Evolutionary conservation across 768 basidiomycete genomes (phyloP).

Genomic region (Gyrodon lividus): DNA sequence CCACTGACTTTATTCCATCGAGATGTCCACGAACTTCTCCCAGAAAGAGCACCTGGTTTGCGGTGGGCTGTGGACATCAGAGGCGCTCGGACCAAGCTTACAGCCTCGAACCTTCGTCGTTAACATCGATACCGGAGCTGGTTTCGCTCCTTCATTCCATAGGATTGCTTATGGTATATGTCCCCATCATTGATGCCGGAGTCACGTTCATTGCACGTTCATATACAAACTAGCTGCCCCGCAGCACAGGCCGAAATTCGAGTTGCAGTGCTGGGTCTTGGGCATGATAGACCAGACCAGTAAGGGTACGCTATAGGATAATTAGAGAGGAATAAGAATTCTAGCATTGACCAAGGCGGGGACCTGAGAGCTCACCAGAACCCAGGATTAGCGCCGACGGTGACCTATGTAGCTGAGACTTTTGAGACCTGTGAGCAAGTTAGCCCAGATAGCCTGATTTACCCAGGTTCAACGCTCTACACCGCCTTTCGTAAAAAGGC

Average conservation of each 20-base stretch:
- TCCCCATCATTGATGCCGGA: background rate
- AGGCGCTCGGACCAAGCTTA: background rate
- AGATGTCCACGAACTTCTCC: background rate
- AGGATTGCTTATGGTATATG: background rate
- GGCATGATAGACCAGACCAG: slow-evolving; percentile 1
- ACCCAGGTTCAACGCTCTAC: slow-evolving; percentile 11
- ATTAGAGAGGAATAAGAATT: background rate
- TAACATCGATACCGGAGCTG: background rate
- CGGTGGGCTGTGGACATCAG: background rate
- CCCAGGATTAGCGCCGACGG: background rate
- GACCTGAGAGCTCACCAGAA: background rate
- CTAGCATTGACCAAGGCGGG: background rate
- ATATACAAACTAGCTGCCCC: no score
- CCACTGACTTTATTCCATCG: background rate
- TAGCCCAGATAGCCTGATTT: slow-evolving; percentile 18
- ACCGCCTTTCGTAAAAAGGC: slow-evolving; percentile 18
- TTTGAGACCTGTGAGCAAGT: slow-evolving; percentile 6
- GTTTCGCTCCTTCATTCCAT: background rate
- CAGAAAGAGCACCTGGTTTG: background rate
- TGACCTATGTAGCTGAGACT: slow-evolving; percentile 2
- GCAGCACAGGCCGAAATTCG: background rate
- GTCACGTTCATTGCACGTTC: no score
- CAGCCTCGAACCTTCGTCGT: background rate
- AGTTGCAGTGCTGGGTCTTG: slow-evolving; percentile 9
- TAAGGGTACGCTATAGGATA: background rate